phyloP scores from a whole-genome alignment of 73 alveolate genomes.

The Paramecium tetraurelia region DNA sequence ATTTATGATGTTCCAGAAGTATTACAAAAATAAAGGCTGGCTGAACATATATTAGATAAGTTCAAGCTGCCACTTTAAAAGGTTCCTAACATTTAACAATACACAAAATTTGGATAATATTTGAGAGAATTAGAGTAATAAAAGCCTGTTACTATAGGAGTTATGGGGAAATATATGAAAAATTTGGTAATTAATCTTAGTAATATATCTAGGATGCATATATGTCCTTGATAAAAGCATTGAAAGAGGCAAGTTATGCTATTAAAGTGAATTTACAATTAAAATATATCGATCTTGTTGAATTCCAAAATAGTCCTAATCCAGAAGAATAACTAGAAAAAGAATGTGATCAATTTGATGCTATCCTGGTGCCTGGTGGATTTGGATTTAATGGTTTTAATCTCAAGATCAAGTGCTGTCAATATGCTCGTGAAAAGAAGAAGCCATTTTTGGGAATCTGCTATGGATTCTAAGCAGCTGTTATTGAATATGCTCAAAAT shows the following conservation, averaged over 20 bases:
- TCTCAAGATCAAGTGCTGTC: neutral
- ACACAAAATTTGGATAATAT: neutral
- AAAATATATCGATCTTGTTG: slow-evolving; percentile 8
- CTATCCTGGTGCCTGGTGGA: slow-evolving; percentile 36
- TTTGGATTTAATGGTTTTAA: slow-evolving; percentile 29
- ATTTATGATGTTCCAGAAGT: slow-evolving; percentile 19
- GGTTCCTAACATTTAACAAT: neutral
- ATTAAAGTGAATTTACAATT: neutral
- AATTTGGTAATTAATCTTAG: neutral
- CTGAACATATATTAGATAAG: neutral
- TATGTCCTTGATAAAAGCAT: slow-evolving; percentile 3
- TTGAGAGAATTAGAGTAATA: neutral
- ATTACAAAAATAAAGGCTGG: neutral
- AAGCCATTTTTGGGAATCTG: slow-evolving; percentile 44
- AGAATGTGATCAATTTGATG: neutral
- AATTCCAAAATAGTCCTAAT: neutral
- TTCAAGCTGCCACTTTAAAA: neutral
- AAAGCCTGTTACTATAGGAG: neutral
- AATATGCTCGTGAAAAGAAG: neutral
- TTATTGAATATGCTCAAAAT: slow-evolving; percentile 68
- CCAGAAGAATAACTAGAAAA: neutral
- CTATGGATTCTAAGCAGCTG: slow-evolving; percentile 74
- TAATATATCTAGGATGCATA: neutral
- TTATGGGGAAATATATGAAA: slow-evolving; percentile 22
- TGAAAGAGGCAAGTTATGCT: neutral